Percentiles rank a stretch among this genome's conserved stretches.
Evolutionary conservation across 1,139 yeast genomes (phyloP).

Genomic region (Hyphopichia pseudoburtonii): DNA sequence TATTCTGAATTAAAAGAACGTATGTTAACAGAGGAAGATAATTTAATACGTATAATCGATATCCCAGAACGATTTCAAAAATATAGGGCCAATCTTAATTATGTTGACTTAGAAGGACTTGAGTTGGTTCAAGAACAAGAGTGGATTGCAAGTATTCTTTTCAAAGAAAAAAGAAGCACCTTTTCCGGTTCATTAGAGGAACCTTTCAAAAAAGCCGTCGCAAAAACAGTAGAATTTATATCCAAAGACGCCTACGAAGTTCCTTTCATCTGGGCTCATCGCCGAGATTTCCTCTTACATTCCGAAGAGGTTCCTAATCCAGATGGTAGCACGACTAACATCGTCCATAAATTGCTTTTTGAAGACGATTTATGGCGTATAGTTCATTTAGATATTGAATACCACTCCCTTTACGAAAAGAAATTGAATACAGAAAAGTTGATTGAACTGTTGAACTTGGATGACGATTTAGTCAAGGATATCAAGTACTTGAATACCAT

Average conservation of each 20-base stretch:
- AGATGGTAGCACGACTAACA: slow-evolving; percentile 40
- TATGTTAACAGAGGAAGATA: slow-evolving; percentile 90
- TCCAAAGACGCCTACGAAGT: slow-evolving; percentile 82
- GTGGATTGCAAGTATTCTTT: slow-evolving; percentile 70
- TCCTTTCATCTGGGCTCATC: slow-evolving; percentile 95
- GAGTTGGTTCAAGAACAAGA: slow-evolving; percentile 72
- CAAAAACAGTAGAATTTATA: slow-evolving; percentile 74
- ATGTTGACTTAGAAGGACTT: slow-evolving; percentile 64
- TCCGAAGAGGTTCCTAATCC: slow-evolving; percentile 55
- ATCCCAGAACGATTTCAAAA: slow-evolving; percentile 91
- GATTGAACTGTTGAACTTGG: slow-evolving; percentile 52
- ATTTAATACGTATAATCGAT: slow-evolving; percentile 81
- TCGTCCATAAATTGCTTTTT: slow-evolving; percentile 54
- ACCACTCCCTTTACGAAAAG: slow-evolving; percentile 81
- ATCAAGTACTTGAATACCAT: slow-evolving; percentile 60
- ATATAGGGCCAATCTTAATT: slow-evolving; percentile 60
- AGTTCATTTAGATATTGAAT: slow-evolving; percentile 81
- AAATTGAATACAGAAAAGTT: slow-evolving; percentile 61
- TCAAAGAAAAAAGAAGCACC: slow-evolving; percentile 47
- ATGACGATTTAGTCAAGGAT: slow-evolving; percentile 61
- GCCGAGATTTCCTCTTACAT: slow-evolving; percentile 79
- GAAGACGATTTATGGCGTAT: slow-evolving; percentile 95
- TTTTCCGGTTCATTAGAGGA: slow-evolving; percentile 42
- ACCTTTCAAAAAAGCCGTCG: slow-evolving; percentile 71
- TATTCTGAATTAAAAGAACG: slow-evolving; percentile 89